These are phyloP conservation scores for Gliomastix tumulicola DNA, from an alignment of 2,329 filamentous ascomycete species.

Conservation along the genomic window DNA sequence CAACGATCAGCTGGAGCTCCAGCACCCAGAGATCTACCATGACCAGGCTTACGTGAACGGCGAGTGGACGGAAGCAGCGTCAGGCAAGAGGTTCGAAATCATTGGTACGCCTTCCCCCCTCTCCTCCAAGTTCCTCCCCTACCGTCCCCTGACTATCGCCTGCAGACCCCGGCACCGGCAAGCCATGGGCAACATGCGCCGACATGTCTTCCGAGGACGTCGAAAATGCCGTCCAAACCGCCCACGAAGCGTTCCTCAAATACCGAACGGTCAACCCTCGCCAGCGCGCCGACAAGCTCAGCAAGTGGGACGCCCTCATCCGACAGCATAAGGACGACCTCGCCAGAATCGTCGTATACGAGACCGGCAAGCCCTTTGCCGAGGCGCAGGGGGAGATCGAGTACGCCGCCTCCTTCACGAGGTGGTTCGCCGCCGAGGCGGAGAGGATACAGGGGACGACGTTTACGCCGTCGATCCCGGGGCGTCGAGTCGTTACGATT, in stretches of 20 bases:
- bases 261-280: conserved; percentile 29
- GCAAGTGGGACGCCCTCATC: conserved; percentile 26
- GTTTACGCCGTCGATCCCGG: conserved; percentile 50
- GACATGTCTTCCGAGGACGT: conserved; percentile 34
- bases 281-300: conserved; percentile 27
- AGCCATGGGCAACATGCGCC: conserved; percentile 41
- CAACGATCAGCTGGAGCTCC: neutral
- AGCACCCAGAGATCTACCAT: neutral
- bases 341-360: conserved; percentile 30
- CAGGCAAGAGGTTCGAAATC: conserved; percentile 2
- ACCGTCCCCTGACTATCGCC: too few relatives aligned
- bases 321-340: conserved; percentile 30
- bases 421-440: conserved; percentile 50
- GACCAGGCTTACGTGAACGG: conserved; percentile 54
- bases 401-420: conserved; percentile 44
- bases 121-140: too few relatives aligned
- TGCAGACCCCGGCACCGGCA: conserved; percentile 41
- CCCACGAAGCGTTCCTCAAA: conserved; percentile 24
- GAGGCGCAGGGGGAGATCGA: conserved; percentile 49
- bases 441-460: conserved; percentile 50
- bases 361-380: conserved; percentile 50
- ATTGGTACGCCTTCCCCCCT: too few relatives aligned
- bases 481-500: conserved; percentile 60
- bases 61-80: conserved; percentile 56
- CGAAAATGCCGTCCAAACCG: conserved; percentile 24